A percentile compares a stretch with the other conserved stretches of the same genome.
These are phyloP conservation scores for Populus deltoides DNA, from an alignment of 345 rosid genomes.

Conservation along the genomic window DNA sequence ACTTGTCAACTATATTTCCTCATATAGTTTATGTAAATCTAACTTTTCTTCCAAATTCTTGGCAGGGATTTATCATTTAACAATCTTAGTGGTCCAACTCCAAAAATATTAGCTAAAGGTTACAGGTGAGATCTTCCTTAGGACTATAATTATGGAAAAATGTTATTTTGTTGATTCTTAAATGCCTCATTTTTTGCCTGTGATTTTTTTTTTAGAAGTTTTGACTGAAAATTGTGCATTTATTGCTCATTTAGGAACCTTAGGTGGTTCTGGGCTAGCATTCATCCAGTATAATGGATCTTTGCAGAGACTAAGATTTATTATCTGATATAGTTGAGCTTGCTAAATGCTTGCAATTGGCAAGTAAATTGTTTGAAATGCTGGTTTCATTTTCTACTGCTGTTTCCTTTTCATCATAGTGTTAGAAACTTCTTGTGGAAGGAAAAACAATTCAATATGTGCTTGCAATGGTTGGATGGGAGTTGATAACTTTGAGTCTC, in stretches of 20 bases:
- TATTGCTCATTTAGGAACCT: not conserved
- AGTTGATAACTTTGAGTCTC: not conserved
- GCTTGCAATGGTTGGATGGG: not conserved
- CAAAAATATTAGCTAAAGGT: slow-evolving; percentile 75
- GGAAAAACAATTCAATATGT: not conserved
- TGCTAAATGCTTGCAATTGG: not conserved
- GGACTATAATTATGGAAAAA: not conserved
- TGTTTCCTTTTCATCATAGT: not conserved
- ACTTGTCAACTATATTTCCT: not conserved
- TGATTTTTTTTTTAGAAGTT: not conserved
- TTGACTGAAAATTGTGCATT: not conserved
- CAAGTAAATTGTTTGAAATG: not conserved
- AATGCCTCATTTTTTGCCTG: not conserved
- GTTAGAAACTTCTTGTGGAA: not conserved
- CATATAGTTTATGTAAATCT: not conserved
- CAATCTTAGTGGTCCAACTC: slow-evolving; percentile 90
- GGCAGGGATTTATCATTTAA: slow-evolving; percentile 86
- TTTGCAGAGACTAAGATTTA: not conserved
- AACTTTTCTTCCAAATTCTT: not conserved
- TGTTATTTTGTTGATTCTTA: not conserved
- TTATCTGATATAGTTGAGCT: not conserved
- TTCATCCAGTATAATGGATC: not conserved
- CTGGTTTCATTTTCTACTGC: not conserved
- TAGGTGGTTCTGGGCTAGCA: not conserved
- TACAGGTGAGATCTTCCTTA: slow-evolving; percentile 52